A percentile compares a stretch with the other conserved stretches of the same genome.
Conservation (phyloP, 2,329 filamentous ascomycete species). For the Exophiala bonariae region DNA sequence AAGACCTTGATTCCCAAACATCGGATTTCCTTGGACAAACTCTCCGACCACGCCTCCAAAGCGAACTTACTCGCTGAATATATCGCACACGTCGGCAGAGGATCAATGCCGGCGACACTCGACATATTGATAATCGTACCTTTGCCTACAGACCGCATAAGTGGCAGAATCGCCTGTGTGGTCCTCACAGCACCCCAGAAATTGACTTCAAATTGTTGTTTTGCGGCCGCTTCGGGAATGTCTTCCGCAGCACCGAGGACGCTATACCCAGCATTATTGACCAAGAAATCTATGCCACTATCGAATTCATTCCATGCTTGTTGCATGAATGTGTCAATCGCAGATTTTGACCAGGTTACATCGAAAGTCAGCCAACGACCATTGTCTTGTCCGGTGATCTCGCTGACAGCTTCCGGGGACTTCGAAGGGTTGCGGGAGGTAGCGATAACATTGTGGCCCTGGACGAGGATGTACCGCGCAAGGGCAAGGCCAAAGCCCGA, state of each 20-base stretch:
- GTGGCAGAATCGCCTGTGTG: slow-evolving; percentile 20
- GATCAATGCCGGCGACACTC: slow-evolving; percentile 21
- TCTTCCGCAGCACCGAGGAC: slow-evolving; percentile 26
- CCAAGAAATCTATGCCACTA: slow-evolving; percentile 26
- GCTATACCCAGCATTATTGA: slow-evolving; percentile 32
- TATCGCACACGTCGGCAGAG: slow-evolving; percentile 31
- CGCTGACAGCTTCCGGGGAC: slow-evolving; percentile 16
- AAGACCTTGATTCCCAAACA: slow-evolving; percentile 39
- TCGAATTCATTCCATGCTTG: slow-evolving; percentile 15
- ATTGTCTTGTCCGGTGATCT: slow-evolving; percentile 10
- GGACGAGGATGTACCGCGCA: slow-evolving; percentile 15
- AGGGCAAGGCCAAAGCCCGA: slow-evolving; percentile 30
- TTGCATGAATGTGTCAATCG: slow-evolving; percentile 19
- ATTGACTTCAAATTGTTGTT: slow-evolving; percentile 23
- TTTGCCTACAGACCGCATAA: slow-evolving; percentile 14
- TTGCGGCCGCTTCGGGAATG: slow-evolving; percentile 14
- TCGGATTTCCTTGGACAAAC: slow-evolving; percentile 37
- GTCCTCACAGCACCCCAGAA: slow-evolving; percentile 24
- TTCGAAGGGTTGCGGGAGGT: slow-evolving; percentile 28
- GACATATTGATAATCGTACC: slow-evolving; percentile 25
- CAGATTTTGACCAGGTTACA: slow-evolving; percentile 12
- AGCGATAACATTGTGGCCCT: slow-evolving; percentile 29
- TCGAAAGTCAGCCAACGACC: slow-evolving; percentile 20
- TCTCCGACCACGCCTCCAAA: slow-evolving; percentile 42
- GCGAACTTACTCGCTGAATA: slow-evolving; percentile 41